Evolutionary conservation across 2,329 filamentous ascomycete species (phyloP), one percentile per base, ranked within the genome.

Genomic region (Dryadomyces sulphureus): DNA sequence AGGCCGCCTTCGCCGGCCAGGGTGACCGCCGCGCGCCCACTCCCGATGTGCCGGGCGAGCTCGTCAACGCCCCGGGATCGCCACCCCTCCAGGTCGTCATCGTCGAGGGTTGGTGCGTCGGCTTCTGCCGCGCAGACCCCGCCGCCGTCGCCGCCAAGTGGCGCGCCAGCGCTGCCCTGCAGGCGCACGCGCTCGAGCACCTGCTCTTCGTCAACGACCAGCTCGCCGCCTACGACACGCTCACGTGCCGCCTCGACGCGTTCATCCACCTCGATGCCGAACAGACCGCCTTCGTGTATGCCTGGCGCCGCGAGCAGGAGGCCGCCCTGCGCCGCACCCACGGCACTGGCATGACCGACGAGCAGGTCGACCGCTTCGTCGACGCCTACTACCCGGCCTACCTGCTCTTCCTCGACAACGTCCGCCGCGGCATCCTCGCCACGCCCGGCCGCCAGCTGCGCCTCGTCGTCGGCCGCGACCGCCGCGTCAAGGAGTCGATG

Each of bases 31-130:
- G 64, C 9, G n/a, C n/a, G n/a, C n/a, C n/a, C n/a, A n/a, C n/a
- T n/a, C 63, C 73, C 47, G 64, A 62, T 11, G 57, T 70, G 41
- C 93, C 87, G 84, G 64, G 69, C 22, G 47, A 41, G 3, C 57
- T 57, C 14, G 69, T 81, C 49, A 77, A 77, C 53, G 63, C 59
- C 40, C 63, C 61, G 0, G 70, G 70, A 8, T 67, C 73, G 45
- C 60, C 57, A 2, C 66, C 61, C n/a, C 62, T 74, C 21, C 62
- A 73, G 21, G 76, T 90, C 7, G 72, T 94, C 20, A 75, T 94
- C 44, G 79, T 94, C 52, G 88, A 95, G 61, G 88, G 89, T 17
- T 94, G 88, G 89, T 92, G 83, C 60, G 78, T 94, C 12, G 89
- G 87, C 3, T 94, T 94, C 64, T 77, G 79, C 6, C 62, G 81